Evolutionary conservation across 306 rosid genomes (phyloP), one percentile per base, ranked within the genome.

Genomic region (Vigna trinervia): DNA sequence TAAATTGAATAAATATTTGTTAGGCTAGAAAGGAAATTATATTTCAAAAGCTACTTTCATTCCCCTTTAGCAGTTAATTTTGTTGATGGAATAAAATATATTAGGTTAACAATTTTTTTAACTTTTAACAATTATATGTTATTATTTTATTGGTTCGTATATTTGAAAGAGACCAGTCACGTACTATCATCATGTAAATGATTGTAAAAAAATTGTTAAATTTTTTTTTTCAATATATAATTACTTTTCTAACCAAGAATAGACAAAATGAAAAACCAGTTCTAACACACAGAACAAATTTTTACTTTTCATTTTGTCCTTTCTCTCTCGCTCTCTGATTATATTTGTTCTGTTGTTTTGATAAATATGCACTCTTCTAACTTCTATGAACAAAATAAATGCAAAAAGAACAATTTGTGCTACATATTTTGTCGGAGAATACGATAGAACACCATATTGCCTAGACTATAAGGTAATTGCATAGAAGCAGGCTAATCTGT

Each of bases 391-490:
- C 12, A 39, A 41, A 45, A 6, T 13, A 41, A 66, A 41, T 12
- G 1, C 8, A 63, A 17, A 4, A 6, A 36, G 15, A 36, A 36
- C 48, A 15, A 36, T 8, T 36, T 36, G n/a, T 61, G 28, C 5
- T 63, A n/a, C 9, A 41, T 12, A 1, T 32, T 32, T 69, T 47
- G 43, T 26, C 15, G 48, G 36, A 32, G 36, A 36, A 6, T 71
- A 19, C 38, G 52, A 71, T 20, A 34, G 5, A 8, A 36, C 51
- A 71, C 20, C 50, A 52, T 69, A 14, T 69, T 69, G n/a, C 45
- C n/a, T 28, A 50, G n/a, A 9, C 10, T 30, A 26, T 26, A 69
- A 69, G 74, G 60, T 70, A 70, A 70, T 51, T 70, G 47, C 61
- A 10, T 17, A 9, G 61, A 51, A 70, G 61, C 17, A 50, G 45